Base-by-base conservation (phyloP, 352 stramenopile species). In the Pythium apleroticum region DNA sequence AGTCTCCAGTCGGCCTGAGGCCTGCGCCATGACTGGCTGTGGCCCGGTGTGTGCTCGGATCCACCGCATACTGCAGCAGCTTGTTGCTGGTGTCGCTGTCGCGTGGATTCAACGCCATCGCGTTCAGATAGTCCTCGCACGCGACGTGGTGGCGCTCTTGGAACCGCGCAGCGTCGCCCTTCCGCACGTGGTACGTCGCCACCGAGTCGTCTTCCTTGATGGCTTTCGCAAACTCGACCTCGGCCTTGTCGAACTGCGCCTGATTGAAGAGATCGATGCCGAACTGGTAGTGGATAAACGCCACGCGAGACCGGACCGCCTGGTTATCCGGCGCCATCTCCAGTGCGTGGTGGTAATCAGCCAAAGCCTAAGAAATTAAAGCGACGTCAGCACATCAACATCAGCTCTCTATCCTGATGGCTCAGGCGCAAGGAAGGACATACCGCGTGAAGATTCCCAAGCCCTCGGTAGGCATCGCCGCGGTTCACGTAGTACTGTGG, bases 211-310 rank as follows among this genome's bases (percentile, higher is more conserved):
- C 82, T 3, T 89, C 71, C 19, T 72, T 69, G 53, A 93, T 89
- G 11, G 80, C 80, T 19, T 66, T 69, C n/a, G 45, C 63, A 55
- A 88, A 89, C 63, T 93, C 87, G n/a, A 94, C 52, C 50, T 91
- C 83, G 5, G 85, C 85, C 55, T 84, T 88, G 48, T 89, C 72
- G 37, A 94, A 95, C 52, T 80, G 73, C 15, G 69, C 82, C 55
- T 72, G 65, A 57, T 94, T 94, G 71, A 94, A 92, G 7, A 91
- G 63, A 30, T 91, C 74, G 28, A 94, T 76, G 19, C 87, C 85
- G 57, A 95, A 92, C 27, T 90, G 78, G 61, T 92, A 95, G 61
- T 92, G 85, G 30, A 95, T 81, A 35, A 93, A 69, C 9, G 78
- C 81, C 5, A 94, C 74, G 11, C 85, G 77, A 10, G 85, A 79